phyloP scores from a whole-genome alignment of 2,329 filamentous ascomycete genomes.

The Tolypocladium tundrense region DNA sequence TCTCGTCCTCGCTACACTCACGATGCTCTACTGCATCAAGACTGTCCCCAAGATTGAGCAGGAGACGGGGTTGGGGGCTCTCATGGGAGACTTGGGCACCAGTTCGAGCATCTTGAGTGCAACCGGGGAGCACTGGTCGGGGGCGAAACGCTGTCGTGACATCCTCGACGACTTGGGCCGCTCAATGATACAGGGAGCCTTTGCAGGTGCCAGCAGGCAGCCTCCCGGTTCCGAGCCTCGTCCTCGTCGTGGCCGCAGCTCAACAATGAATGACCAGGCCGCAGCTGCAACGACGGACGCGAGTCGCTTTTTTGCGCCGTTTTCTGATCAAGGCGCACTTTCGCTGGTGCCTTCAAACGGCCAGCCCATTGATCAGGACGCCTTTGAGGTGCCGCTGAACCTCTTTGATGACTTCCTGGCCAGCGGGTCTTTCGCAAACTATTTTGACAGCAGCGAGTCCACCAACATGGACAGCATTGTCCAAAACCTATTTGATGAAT shows the following conservation, averaged over 20 bases:
- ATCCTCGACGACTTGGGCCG: constrained; percentile 29
- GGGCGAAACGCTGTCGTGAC: constrained; percentile 35
- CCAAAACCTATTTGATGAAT: constrained; percentile 22
- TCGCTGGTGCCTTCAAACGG: background rate
- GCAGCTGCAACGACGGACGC: background rate
- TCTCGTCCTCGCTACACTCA: constrained; percentile 35
- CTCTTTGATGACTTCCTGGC: constrained; percentile 14
- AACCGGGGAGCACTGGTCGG: constrained; percentile 40
- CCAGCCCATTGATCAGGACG: constrained; percentile 1
- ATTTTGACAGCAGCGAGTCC: constrained; percentile 16
- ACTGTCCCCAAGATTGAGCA: constrained; percentile 29
- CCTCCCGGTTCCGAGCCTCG: background rate
- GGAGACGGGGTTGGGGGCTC: constrained; percentile 23
- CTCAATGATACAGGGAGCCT: constrained; percentile 14
- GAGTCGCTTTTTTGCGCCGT: background rate
- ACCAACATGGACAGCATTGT: constrained; percentile 21
- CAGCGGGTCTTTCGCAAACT: constrained; percentile 16
- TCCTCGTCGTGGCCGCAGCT: background rate
- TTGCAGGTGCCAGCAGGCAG: background rate
- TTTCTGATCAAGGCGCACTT: background rate
- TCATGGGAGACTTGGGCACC: constrained; percentile 30
- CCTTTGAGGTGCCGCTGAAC: constrained; percentile 8
- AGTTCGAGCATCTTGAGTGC: constrained; percentile 38
- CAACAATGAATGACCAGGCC: background rate
- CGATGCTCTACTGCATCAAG: constrained; percentile 41